Base-by-base conservation (phyloP, 257 asterid genomes). In the Prunella vulgaris region DNA sequence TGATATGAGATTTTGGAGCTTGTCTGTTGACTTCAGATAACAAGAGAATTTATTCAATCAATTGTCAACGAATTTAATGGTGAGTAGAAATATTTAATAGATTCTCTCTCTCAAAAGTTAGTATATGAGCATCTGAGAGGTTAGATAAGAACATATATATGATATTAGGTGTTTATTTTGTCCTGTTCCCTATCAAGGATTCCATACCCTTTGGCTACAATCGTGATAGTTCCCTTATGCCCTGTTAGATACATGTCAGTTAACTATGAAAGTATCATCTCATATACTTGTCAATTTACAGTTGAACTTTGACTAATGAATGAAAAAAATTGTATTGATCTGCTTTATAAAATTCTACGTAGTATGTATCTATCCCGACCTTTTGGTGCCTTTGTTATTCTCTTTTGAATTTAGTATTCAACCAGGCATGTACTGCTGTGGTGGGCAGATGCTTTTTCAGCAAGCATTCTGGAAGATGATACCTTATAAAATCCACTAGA, bases 61-160 rank as follows among this genome's bases (percentile, higher is more conserved):
- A 20, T 38, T 73, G 35, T 25, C 14, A 35, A 40, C 37, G 25
- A 21, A 56, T 17, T 12, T 40, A 46, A 42, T 15, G 7, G 65
- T 27, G 38, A 15, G 21, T 40, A n/a, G n/a, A 56, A 58, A 40
- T 52, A 60, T 62, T 66, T 42, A 44, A 8, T 10, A 13, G 32
- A 24, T 79, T 49, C 63, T 54, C 35, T 61, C 59, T 54, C 42
- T 42, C 52, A 63, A 17, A 63, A 57, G 9, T 57, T 8, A 33
- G 28, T 51, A 49, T 69, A 17, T 52, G 21, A 56, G 21, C 33
- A 10, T 56, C 22, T 54, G 57, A 25, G 62, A 5, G 67, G 42
- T 54, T 13, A 15, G 35, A 54, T 75, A 38, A 46, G 52, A 8
- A 57, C 53, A 44, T 65, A 46, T 27, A 7, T 71, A 35, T 48